Conservation (phyloP, 768 basidiomycete genomes). For the Mycena filopes region DNA sequence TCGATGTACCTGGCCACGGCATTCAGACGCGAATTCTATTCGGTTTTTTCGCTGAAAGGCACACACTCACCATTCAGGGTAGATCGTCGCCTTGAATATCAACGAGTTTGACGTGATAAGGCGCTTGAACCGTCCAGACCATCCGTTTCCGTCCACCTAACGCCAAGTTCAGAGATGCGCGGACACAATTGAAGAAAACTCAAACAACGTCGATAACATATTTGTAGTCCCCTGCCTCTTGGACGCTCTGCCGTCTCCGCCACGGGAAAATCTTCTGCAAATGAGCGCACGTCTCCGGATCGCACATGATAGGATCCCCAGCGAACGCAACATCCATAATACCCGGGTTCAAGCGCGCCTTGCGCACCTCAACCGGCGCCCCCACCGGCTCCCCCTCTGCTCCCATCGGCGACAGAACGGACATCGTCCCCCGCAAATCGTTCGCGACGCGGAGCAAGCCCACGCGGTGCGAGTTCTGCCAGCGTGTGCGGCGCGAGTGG, state of each 20-base stretch:
- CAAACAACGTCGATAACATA: slow-evolving; percentile 66
- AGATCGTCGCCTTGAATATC: slow-evolving; percentile 77
- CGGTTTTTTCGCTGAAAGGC: slow-evolving; percentile 3
- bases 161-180: background rate
- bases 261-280: slow-evolving; percentile 63
- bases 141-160: slow-evolving; percentile 72
- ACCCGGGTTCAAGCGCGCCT: slow-evolving; percentile 58
- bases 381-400: slow-evolving; percentile 46
- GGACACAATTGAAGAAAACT: slow-evolving; percentile 13
- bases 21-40: slow-evolving; percentile 3
- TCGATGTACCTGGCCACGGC: slow-evolving; percentile 58
- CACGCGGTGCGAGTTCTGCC: slow-evolving; percentile 63
- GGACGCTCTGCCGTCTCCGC: slow-evolving; percentile 52
- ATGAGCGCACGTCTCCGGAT: slow-evolving; percentile 52
- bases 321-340: slow-evolving; percentile 72
- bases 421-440: slow-evolving; percentile 49
- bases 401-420: slow-evolving; percentile 49
- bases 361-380: slow-evolving; percentile 43
- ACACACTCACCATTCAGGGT: slow-evolving; percentile 71
- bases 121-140: slow-evolving; percentile 77
- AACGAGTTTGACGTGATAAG: slow-evolving; percentile 70
- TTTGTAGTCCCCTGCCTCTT: slow-evolving; percentile 67
- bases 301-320: slow-evolving; percentile 56
- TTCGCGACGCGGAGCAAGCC: slow-evolving; percentile 58
- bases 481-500: slow-evolving; percentile 50